Evolutionary conservation across 1,139 yeast species (phyloP).

Genomic region (Blastobotrys persicus): DNA sequence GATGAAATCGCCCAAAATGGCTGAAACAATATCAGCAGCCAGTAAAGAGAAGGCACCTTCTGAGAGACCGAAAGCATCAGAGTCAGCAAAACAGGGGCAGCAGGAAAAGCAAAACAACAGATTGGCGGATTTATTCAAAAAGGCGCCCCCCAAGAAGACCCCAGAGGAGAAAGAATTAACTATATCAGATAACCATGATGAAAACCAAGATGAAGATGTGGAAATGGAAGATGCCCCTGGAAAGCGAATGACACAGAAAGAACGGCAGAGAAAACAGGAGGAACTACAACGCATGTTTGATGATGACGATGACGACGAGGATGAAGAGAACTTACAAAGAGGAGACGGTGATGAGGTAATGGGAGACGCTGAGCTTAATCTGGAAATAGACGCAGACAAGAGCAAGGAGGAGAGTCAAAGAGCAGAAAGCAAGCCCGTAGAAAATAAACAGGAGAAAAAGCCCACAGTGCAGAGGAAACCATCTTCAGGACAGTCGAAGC

Average conservation of each 20-base stretch:
- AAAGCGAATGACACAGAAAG: constrained; percentile 15
- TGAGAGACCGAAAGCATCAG: constrained; percentile 4
- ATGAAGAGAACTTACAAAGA: constrained; percentile 9
- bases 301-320: constrained; percentile 18
- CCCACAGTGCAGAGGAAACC: not conserved
- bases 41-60: not conserved
- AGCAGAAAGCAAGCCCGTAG: not conserved
- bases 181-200: constrained; percentile 21
- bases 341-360: constrained; percentile 8
- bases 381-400: constrained; percentile 23
- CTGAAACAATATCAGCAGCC: not conserved
- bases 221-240: constrained; percentile 18
- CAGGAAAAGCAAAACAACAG: not conserved
- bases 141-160: constrained; percentile 7
- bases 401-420: not conserved
- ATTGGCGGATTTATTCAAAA: constrained; percentile 11
- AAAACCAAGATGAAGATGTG: constrained; percentile 15
- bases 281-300: constrained; percentile 24
- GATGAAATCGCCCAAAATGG: not conserved
- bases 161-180: constrained; percentile 10
- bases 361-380: constrained; percentile 14
- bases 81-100: constrained; percentile 10
- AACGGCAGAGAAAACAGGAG: constrained; percentile 16
- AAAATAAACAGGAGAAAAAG: not conserved
- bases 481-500: not conserved